Evolutionary conservation across 2,329 filamentous ascomycete species (phyloP), one percentile per base, ranked within the genome.

Genomic region (Xylaria sp.): DNA sequence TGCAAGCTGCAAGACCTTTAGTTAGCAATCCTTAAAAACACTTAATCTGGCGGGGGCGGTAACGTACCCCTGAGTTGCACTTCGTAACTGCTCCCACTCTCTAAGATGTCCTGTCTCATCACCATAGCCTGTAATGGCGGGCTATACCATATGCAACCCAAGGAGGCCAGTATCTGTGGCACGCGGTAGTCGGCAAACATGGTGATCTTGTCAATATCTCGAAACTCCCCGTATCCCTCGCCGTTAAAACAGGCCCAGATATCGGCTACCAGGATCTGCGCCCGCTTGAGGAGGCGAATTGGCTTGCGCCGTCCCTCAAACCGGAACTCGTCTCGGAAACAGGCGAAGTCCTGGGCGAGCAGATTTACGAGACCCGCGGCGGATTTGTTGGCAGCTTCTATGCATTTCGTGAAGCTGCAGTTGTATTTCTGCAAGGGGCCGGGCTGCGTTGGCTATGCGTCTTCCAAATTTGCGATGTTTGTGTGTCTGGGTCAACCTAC

Each of bases 171-270:
- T 63, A 97, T 94, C 74, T 99, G 94, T 13, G 95, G 95, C 49
- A 99, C 88, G 40, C 94, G 89, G 70, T 99, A 99, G 76, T 99
- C 94, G 68, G 94, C 92, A 77, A 99, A 99, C 88, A 97, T 97
- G 56, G 94, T 99, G 66, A 99, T 89, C 70, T 92, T 91, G 74
- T 94, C 89, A 64, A 99, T 96, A 69, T 99, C 94, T 52, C 85
- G 70, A 72, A 99, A 99, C 22, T 82, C 78, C 26, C 94, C 95
- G 66, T 87, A 92, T 21, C 83, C 80, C 62, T 88, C 79, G 42
- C 91, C 92, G 48, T 93, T 85, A 70, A 97, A 97, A 59, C 92
- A 95, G 4, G 94, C 95, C 95, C 95, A 99, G 1, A 97, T 71
- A 71, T 99, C 94, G 19, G 95, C 95, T 2, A 96, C 92, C 18